Base-by-base conservation (phyloP, 2,329 filamentous ascomycete species). In the Trichophyton rubrum region DNA sequence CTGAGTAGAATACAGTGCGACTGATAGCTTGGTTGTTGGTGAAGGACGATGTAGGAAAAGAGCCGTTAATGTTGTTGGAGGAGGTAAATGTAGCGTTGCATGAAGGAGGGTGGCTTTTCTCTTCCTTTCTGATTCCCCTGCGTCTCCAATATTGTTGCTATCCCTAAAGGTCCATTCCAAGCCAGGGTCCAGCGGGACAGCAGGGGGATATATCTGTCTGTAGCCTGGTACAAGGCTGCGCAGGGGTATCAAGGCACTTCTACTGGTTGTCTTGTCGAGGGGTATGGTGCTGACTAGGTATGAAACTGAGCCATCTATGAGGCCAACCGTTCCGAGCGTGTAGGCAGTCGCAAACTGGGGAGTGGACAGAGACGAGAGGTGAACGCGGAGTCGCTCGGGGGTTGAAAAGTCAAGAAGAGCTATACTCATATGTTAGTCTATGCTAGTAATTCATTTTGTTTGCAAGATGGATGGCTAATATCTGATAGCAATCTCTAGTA, bases 271-370 rank as follows among this genome's bases (percentile, higher is more conserved):
- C 58, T 85, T 79, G 43, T 79, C 77, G 61, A 97, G 81, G 11
- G 90, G 85, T 7, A 93, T 80, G 2, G 90, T 95, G 56, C 90
- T 95, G 78, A 95, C 97, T 59, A 99, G 83, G 75, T 97, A 99
- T 13, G 91, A 95, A 61, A 99, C 83, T n/a, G 90, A 96, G 71
- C 93, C 93, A 76, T 97, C 92, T 58, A 99, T 91, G 40, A 95
- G 81, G 62, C 92, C 93, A 15, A 95, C 82, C 47, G 87, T 95
- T 63, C 90, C 90, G 51, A 99, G 83, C 47, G 89, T 88, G 74
- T 99, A 99, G 41, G 90, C 92, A 15, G 91, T 95, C 24, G 91
- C 92, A 68, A 97, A 96, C 73, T 96, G 90, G 7, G 90, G 87
- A 17, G 91, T 91, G 6, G 91, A 89, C 33, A 99, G 85, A 6